A percentile compares a stretch with the other conserved stretches of the same genome.
Conservation (phyloP, 768 basidiomycete species). For the Trametes cingulata region DNA sequence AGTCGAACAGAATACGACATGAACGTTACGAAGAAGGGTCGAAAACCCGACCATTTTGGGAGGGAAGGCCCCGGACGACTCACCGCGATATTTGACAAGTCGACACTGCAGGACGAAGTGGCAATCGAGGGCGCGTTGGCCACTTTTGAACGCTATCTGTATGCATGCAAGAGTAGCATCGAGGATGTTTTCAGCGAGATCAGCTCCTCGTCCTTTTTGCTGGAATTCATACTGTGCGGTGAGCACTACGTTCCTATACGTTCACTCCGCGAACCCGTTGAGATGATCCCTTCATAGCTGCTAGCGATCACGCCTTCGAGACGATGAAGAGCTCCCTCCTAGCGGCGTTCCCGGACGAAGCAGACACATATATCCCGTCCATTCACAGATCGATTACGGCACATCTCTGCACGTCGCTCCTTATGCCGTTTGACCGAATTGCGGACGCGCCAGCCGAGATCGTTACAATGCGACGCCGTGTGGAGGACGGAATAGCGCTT, state of each 20-base stretch:
- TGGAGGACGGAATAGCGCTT: neutral
- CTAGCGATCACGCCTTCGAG: neutral
- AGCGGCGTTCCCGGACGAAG: neutral
- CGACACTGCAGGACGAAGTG: neutral
- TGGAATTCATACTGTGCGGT: conserved; percentile 20
- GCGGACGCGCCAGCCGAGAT: neutral
- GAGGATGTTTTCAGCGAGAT: neutral
- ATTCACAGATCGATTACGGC: neutral
- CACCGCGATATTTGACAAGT: neutral
- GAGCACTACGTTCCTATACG: neutral
- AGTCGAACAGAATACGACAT: too few relatives aligned
- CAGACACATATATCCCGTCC: neutral
- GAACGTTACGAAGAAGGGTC: too few relatives aligned
- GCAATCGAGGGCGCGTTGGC: neutral
- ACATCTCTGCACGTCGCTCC: neutral
- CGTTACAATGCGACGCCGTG: neutral
- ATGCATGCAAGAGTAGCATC: neutral
- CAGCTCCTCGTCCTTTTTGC: neutral
- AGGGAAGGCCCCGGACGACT: neutral
- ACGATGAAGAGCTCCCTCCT: neutral
- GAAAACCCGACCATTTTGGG: neutral
- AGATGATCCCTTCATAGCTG: neutral
- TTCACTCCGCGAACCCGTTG: neutral
- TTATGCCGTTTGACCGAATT: neutral
- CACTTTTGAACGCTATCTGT: neutral